Evolutionary conservation across 495 filamentous ascomycete genomes (phyloP), one percentile per base, ranked within the genome.

Genomic region (Penicillium nucicola): DNA sequence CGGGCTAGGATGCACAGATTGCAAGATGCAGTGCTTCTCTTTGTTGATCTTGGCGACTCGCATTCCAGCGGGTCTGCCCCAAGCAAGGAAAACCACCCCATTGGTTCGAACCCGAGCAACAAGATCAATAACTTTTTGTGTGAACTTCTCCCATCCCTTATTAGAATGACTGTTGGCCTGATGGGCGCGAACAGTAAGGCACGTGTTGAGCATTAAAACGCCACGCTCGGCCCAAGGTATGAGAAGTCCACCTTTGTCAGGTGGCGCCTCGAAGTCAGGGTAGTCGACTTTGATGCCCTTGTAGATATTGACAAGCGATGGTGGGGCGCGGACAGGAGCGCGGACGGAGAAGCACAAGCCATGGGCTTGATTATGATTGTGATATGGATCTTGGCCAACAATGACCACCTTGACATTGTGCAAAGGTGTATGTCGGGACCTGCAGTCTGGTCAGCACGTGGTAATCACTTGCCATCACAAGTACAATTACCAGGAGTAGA

Each of bases 331-430:
- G 0, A 90, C 96, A 0, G 93, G 93, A 0, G 93, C 84, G 0
- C 87, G 90, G 44, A 97, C 90, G 14, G 89, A 95, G 81, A 98
- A 98, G 66, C 84, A 88, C 38, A 98, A 83, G 19, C 93, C 93
- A 69, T 96, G 92, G 30, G 93, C 93, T 79, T 98, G 93, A 72
- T 95, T 95, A 70, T 78, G 57, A 66, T 95, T 93, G 74, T 97
- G 93, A 68, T 98, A 98, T 5, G 93, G 93, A 67, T 98, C 93
- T 71, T 98, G 93, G 52, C 95, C 93, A 36, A 97, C 60, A 66
- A 98, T 88, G 7, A 98, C 90, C 39, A 84, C 84, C 62, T 92
- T 93, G 48, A 97, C 92, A 2, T 72, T 86, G 71, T 85, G 69
- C 47, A 97, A 81, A 20, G 93, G 95, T 1, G 92, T 97, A 67